A percentile compares a stretch with the other conserved stretches of the same genome.
These are phyloP conservation scores for Acanthamoeba sp. DNA, from an alignment of 208 protist genomes.

Conservation along the genomic window DNA sequence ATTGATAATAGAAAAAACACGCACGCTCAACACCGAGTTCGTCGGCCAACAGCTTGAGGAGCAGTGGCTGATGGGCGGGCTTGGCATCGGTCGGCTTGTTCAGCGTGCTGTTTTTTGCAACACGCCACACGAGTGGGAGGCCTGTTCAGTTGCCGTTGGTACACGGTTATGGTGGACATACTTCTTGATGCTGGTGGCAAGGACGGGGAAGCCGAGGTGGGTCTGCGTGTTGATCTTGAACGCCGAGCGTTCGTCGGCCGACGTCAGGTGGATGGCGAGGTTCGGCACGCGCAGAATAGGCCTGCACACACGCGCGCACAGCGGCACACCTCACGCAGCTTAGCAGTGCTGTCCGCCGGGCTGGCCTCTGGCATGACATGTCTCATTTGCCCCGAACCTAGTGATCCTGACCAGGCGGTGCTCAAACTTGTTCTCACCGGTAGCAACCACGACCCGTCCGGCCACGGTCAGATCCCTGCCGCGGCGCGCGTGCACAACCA, in stretches of 20 bases:
- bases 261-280: slow-evolving; percentile 97
- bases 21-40: slow-evolving; percentile 82
- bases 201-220: slow-evolving; percentile 94
- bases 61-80: slow-evolving; percentile 87
- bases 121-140: background rate
- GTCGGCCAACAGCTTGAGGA: slow-evolving; percentile 91
- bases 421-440: slow-evolving; percentile 75
- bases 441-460: slow-evolving; percentile 86
- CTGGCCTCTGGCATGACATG: too few species aligned
- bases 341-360: too few species aligned
- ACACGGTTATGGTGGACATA: too few species aligned
- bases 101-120: background rate
- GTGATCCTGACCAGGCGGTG: slow-evolving; percentile 75
- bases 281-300: slow-evolving; percentile 96
- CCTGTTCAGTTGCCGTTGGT: too few species aligned
- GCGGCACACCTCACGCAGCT: background rate
- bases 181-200: slow-evolving; percentile 87
- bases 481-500: background rate
- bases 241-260: slow-evolving; percentile 85
- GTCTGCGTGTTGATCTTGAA: slow-evolving; percentile 97
- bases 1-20: too few species aligned
- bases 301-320: slow-evolving; percentile 75
- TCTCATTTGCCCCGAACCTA: too few species aligned
- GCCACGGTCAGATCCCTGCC: slow-evolving; percentile 90
- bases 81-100: background rate